Evolutionary conservation across 2,329 filamentous ascomycete genomes (phyloP), one percentile per base, ranked within the genome.

Genomic region (Penicillium sp.): DNA sequence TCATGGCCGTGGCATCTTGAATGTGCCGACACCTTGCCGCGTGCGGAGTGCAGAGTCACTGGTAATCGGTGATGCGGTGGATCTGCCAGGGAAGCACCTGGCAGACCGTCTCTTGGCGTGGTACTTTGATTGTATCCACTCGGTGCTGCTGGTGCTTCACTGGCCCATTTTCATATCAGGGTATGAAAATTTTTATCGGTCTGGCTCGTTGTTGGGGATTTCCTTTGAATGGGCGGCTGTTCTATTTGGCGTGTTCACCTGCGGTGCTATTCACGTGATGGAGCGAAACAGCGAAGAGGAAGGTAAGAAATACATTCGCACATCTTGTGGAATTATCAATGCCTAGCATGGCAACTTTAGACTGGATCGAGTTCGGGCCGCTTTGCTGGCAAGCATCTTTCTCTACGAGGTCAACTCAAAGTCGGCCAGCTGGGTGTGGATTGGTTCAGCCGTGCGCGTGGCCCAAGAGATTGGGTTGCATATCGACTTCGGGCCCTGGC

Each of bases 381-480:
- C 89, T 11, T 79, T 94, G 22, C 79, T 97, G 16, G 82, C 88
- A 43, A 88, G 89, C 56, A 82, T 96, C 22, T 95, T 89, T 60
- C 82, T 96, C 38, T 87, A 88, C 61, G 94, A 97, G 75, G 85
- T 89, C 74, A 97, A 97, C 66, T 78, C 92, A 47, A 92, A 89
- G 71, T 91, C 91, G 2, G 86, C 90, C 0, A 91, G 91, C 11
- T 96, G 90, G 85, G 86, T 86, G 16, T 96, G 91, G 90, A 79
- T 96, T 22, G 91, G 90, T 1, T 86, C 83, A 32, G 89, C 92
- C 0, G 86, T 96, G 21, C 83, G 90, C 47, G 86, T 89, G 49
- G 89, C 89, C 0, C 93, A 97, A 69, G 90, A 94, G 61, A 80
- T 97, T 43, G 90, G 90, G 0, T 79, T 97, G 9, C 88, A 97